Base-by-base conservation (phyloP, 2,329 filamentous ascomycete genomes). In the Dactylellina leptospora region DNA sequence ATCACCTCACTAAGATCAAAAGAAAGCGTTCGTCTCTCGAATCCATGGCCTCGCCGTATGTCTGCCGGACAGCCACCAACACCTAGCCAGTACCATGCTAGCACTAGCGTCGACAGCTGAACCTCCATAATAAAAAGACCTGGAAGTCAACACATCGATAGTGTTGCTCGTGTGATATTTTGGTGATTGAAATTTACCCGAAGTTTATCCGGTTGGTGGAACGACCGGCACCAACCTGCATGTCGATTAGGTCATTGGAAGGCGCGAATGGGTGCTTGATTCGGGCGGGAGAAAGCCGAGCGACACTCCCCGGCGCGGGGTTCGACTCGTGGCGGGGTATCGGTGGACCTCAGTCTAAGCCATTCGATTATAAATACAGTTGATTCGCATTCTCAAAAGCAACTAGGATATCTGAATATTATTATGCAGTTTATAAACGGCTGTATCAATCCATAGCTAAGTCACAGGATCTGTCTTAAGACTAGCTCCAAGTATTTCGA, bases 151-250 rank as follows among this genome's bases (percentile, higher is more conserved):
- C 28, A n/a, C 50, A 38, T 38, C 10, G 25, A 9, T 9, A 33
- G 6, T 8, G 22, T 16, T 27, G 36, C 16, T 3, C 18, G 4
- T 42, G 51, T 55, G 51, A 2, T 22, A 55, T 40, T 55, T 55
- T 55, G 2, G 3, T 18, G 16, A 20, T n/a, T 18, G 11, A 20
- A 55, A 45, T 66, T 66, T 58, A 58, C 23, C 61, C 61, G 61
- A 58, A 66, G 23, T 66, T 66, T 58, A 66, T 66, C 61, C 61
- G 61, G 50, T 50, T 40, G 50, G 28, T 38, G 48, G 11, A n/a
- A 51, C 25, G 8, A 30, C n/a, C 10, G 5, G 13, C 2, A n/a
- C n/a, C n/a, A 10, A 48, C 33, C 23, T 45, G 36, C 50, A 48
- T 30, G 28, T 33, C 23, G 1, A 54, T 23, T 51, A 45, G 16